Evolutionary conservation across 164 flowering plant genomes (phyloP), one percentile per base, ranked within the genome.

Genomic region (Houttuynia cordata): DNA sequence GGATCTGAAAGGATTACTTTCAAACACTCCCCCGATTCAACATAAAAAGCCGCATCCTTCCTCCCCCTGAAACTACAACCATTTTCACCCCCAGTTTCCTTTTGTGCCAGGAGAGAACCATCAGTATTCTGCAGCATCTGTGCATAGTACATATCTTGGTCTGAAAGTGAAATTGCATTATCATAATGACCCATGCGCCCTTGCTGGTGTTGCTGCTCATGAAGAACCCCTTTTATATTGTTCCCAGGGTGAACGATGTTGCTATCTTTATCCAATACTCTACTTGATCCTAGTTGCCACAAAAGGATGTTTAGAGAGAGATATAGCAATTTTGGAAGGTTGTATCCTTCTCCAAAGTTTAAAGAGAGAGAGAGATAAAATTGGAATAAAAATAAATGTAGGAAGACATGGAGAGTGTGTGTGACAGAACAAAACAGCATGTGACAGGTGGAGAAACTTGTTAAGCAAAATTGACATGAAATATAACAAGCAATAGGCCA

Each of bases 1-100:
- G 97, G 96, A 59, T 91, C 96, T 0, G 96, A 88, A 4, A 91
- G 81, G 74, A 86, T 88, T 1, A 73, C 61, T 71, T 85, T 81
- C 56, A 88, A 63, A 25, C 93, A 80, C 53, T 86, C 91, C 51
- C 83, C 83, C 0, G 91, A 73, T 66, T 80, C 93, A 49, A 63
- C 72, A 9, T 76, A 70, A 59, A 65, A 62, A 8, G 71, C 64
- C 18, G 50, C 70, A 57, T 90, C 94, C 69, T 80, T 83, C 64
- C 88, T 79, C 58, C 86, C 82, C 69, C 81, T 78, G 70, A 76
- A 78, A 50, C 91, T 85, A 67, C 83, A 79, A 15, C 84, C 84
- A 68, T 80, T 85, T 52, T 82, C 96, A 57, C 74, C 73, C 61
- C 56, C 76, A 3, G 65, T 15, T 49, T 81, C 93, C 76, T 84